phyloP scores from a whole-genome alignment of 2,329 filamentous ascomycete genomes.

The Colletotrichum higginsianum region DNA sequence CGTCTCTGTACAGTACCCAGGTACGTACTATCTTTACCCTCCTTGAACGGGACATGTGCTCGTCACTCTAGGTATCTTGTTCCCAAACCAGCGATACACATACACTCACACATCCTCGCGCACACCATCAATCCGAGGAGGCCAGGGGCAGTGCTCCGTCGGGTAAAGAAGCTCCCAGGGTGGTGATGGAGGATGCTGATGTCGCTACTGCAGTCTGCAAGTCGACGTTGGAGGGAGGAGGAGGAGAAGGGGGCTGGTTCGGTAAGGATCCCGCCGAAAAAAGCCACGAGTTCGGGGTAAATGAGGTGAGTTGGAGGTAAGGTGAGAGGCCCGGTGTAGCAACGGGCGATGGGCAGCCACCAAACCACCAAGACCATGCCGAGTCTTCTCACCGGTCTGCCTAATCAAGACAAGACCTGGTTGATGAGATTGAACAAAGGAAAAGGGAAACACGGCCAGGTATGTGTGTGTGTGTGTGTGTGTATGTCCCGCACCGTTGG shows the following conservation, averaged over 20 bases:
- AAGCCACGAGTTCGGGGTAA: constrained; percentile 21
- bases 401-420: not conserved
- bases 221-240: not conserved
- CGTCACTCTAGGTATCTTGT: not conserved
- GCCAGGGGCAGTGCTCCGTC: constrained; percentile 3
- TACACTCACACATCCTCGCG: not conserved
- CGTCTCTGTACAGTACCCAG: too few species aligned
- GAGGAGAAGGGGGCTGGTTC: constrained; percentile 4
- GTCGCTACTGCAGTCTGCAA: not conserved
- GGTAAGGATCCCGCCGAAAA: constrained; percentile 28
- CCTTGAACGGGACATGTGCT: not conserved
- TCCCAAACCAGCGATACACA: constrained; percentile 2
- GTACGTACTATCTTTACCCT: not conserved
- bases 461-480: not conserved
- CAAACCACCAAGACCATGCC: not conserved
- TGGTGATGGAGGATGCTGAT: not conserved
- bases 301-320: constrained; percentile 18
- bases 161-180: not conserved
- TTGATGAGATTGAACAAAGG: not conserved
- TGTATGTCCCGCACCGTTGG: constrained; percentile 1
- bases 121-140: constrained; percentile 5
- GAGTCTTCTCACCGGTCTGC: constrained; percentile 1
- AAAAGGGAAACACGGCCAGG: not conserved
- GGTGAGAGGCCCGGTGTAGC: constrained; percentile 33
- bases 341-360: not conserved